Conservation (phyloP, 495 filamentous ascomycete species). For the Coniosporium apollinis region DNA sequence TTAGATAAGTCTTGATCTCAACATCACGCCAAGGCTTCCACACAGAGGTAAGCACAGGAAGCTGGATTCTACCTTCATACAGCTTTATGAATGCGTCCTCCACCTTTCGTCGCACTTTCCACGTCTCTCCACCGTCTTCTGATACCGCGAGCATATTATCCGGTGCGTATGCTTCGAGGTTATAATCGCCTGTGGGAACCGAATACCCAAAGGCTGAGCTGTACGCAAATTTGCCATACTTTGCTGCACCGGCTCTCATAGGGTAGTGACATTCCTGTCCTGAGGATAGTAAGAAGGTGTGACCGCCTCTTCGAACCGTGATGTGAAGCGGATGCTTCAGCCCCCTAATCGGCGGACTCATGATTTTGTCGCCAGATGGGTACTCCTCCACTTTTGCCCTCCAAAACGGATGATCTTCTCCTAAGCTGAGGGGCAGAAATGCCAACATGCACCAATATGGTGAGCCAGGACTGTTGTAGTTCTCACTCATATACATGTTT, state of each 20-base stretch:
- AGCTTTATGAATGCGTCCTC: slow-evolving; percentile 39
- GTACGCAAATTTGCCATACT: slow-evolving; percentile 69
- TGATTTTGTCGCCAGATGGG: too few species aligned
- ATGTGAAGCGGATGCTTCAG: slow-evolving; percentile 58
- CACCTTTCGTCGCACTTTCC: slow-evolving; percentile 52
- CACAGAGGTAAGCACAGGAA: slow-evolving; percentile 44
- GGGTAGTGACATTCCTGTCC: slow-evolving; percentile 68
- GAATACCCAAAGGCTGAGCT: slow-evolving; percentile 58
- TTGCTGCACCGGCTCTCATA: slow-evolving; percentile 61
- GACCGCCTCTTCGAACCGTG: slow-evolving; percentile 37
- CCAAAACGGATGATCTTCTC: slow-evolving; percentile 60
- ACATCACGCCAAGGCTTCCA: slow-evolving; percentile 57
- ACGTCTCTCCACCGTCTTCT: slow-evolving; percentile 62
- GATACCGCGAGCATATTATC: slow-evolving; percentile 60
- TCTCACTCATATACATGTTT: slow-evolving; percentile 65
- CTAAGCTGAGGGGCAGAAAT: slow-evolving; percentile 53
- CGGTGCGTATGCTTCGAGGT: slow-evolving; percentile 56
- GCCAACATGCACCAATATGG: slow-evolving; percentile 66
- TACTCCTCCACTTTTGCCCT: slow-evolving; percentile 43
- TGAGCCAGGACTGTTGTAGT: slow-evolving; percentile 60
- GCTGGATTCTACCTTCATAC: slow-evolving; percentile 23
- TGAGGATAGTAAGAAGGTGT: slow-evolving; percentile 55
- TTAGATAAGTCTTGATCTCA: slow-evolving; percentile 41
- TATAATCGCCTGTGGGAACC: slow-evolving; percentile 57
- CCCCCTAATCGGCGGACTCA: slow-evolving; percentile 36